phyloP scores from a whole-genome alignment of 345 rosid genomes.

The Odontarrhena argentea region DNA sequence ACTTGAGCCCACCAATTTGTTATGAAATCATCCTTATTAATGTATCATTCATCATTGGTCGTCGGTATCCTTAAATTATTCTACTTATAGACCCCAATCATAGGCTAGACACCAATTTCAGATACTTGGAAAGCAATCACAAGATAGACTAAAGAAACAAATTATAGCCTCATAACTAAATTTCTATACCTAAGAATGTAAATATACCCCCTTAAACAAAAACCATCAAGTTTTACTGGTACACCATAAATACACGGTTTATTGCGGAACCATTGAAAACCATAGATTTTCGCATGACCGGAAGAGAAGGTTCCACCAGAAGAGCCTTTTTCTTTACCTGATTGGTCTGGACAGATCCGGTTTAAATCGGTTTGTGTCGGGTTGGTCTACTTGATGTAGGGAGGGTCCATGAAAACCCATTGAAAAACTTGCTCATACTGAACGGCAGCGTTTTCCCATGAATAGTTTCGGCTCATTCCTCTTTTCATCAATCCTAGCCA shows the following conservation, averaged over 20 bases:
- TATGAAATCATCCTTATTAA: slow-evolving; percentile 7
- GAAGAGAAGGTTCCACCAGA: slow-evolving; percentile 17
- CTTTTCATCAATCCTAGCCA: slow-evolving; percentile 86
- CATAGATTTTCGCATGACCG: slow-evolving; percentile 28
- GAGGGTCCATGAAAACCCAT: slow-evolving; percentile 80
- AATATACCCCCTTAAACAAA: slow-evolving; percentile 20
- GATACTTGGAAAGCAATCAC: background rate
- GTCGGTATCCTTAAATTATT: too few species aligned
- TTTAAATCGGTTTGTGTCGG: background rate
- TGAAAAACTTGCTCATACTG: slow-evolving; percentile 85
- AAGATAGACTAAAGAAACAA: background rate
- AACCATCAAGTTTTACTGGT: background rate
- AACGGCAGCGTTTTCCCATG: slow-evolving; percentile 87
- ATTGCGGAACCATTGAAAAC: slow-evolving; percentile 16
- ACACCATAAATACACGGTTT: slow-evolving; percentile 12
- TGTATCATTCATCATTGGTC: background rate
- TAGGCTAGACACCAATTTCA: background rate
- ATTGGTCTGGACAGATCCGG: slow-evolving; percentile 21
- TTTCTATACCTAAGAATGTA: background rate
- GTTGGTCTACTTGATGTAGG: slow-evolving; percentile 54
- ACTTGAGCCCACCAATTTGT: slow-evolving; percentile 10
- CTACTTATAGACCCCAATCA: background rate
- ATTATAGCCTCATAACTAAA: slow-evolving; percentile 13
- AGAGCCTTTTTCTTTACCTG: slow-evolving; percentile 3
- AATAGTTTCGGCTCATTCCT: slow-evolving; percentile 64